Evolutionary conservation across 345 rosid genomes (phyloP), one percentile per base, ranked within the genome.

Genomic region (Laguncularia racemosa): DNA sequence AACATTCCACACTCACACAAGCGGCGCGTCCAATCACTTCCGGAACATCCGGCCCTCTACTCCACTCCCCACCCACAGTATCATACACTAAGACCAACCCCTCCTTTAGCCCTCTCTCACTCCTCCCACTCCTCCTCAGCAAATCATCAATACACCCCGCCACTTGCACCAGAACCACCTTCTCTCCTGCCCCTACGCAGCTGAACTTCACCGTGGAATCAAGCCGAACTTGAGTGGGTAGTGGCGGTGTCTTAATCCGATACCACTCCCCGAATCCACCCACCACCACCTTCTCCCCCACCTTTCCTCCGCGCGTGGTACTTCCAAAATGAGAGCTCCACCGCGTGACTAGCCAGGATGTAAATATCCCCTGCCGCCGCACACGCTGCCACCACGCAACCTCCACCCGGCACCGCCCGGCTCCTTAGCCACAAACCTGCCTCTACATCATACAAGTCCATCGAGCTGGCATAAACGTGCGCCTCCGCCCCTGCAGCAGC

Each of bases 321-420:
- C 38, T 87, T 53, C 96, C 95, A 91, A 46, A 91, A 91, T 2
- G 98, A 84, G 5, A 88, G 84, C 79, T 88, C 96, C 61, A 91
- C 90, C 48, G 95, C 96, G 52, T 91, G 95, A 58, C 96, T 91
- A 0, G 88, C 79, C 13, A 91, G 66, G 16, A 88, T 72, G 19
- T 86, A 88, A 3, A 91, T 62, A 49, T 63, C 60, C 15, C 92
- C 95, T 3, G 45, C 71, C 12, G 84, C 80, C 0, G 91, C 86
- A 48, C 98, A 88, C 0, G 96, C 96, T 15, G 90, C 95, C 56
- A 88, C 90, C 13, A 81, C 96, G 67, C 96, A 88, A 12, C 98
- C 98, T 3, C 98, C 98, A 3, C 92, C 87, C 0, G 96, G 96
- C 11, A 91, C 81, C 1, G 88, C 70, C 20, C 95, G 79, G 55